Conservation (phyloP, 2,329 filamentous ascomycete species). For the Monilinia polystroma region DNA sequence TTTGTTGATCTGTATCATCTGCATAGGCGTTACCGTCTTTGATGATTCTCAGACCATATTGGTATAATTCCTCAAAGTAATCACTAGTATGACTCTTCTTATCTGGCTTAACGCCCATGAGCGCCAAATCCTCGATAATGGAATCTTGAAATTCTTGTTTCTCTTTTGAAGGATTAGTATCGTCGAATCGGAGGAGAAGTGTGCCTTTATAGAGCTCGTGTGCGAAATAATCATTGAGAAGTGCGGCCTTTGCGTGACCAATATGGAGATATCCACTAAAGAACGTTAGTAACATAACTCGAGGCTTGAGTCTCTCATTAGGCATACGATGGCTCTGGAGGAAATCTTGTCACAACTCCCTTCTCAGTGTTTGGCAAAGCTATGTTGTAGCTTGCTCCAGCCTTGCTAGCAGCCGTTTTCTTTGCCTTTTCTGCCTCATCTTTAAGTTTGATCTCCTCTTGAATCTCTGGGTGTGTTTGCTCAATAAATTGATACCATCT, state of each 20-base stretch:
- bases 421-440: conserved; percentile 69
- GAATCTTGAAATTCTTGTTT: conserved; percentile 95
- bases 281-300: conserved; percentile 24
- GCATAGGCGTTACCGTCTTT: conserved; percentile 86
- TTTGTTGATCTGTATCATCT: conserved; percentile 88
- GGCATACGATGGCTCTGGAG: conserved; percentile 83
- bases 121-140: conserved; percentile 84
- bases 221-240: conserved; percentile 95
- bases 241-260: conserved; percentile 89
- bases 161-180: conserved; percentile 97
- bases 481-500: conserved; percentile 90
- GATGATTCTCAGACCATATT: conserved; percentile 81
- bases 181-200: conserved; percentile 88
- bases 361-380: conserved; percentile 80
- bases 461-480: conserved; percentile 74
- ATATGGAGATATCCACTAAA: conserved; percentile 80
- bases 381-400: conserved; percentile 86
- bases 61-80: conserved; percentile 90
- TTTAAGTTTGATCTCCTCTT: conserved; percentile 66
- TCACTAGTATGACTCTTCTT: conserved; percentile 87
- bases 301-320: neutral
- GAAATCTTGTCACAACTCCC: conserved; percentile 88
- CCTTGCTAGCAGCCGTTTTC: conserved; percentile 67
- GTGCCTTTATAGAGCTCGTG: conserved; percentile 91
- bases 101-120: conserved; percentile 92